Percentiles rank a stretch among this genome's conserved stretches.
These are phyloP conservation scores for Cladophialophora exuberans DNA, from an alignment of 2,329 filamentous ascomycete species.

Conservation along the genomic window DNA sequence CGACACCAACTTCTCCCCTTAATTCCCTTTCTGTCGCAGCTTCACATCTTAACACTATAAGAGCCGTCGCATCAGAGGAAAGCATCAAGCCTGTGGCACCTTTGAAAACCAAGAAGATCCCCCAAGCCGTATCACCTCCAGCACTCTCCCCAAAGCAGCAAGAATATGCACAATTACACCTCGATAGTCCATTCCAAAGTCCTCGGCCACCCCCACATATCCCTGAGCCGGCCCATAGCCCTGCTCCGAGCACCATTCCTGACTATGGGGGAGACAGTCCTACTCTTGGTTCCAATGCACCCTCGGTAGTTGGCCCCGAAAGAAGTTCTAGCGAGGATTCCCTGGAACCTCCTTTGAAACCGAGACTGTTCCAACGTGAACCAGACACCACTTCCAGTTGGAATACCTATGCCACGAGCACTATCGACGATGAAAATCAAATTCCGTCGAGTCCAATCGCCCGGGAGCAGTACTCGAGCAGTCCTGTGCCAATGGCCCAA, in stretches of 20 bases:
- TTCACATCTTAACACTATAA: conserved; percentile 33
- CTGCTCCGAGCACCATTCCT: conserved; percentile 15
- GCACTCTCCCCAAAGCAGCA: conserved; percentile 9
- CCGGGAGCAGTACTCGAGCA: conserved; percentile 45
- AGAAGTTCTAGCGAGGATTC: conserved; percentile 25
- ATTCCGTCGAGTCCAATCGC: conserved; percentile 37
- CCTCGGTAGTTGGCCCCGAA: conserved; percentile 8
- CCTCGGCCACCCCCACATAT: conserved; percentile 14
- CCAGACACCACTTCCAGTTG: conserved; percentile 57
- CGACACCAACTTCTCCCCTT: conserved; percentile 21
- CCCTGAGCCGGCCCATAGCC: conserved; percentile 14
- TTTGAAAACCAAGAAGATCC: conserved; percentile 45
- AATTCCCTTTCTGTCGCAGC: conserved; percentile 39
- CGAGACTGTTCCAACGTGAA: conserved; percentile 27
- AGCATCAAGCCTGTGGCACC: conserved; percentile 48
- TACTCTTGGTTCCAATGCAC: conserved; percentile 21
- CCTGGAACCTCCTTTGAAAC: conserved; percentile 3
- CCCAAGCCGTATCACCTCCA: conserved; percentile 32
- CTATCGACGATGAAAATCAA: conserved; percentile 36
- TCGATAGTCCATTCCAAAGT: conserved; percentile 29
- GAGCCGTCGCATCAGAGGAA: conserved; percentile 36
- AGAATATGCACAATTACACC: conserved; percentile 7
- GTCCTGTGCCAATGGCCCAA: conserved; percentile 40
- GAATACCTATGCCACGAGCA: conserved; percentile 64
- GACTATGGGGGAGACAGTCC: conserved; percentile 25